Base-by-base conservation (phyloP, 257 asterid species). In the Solanum pimpinellifolium region DNA sequence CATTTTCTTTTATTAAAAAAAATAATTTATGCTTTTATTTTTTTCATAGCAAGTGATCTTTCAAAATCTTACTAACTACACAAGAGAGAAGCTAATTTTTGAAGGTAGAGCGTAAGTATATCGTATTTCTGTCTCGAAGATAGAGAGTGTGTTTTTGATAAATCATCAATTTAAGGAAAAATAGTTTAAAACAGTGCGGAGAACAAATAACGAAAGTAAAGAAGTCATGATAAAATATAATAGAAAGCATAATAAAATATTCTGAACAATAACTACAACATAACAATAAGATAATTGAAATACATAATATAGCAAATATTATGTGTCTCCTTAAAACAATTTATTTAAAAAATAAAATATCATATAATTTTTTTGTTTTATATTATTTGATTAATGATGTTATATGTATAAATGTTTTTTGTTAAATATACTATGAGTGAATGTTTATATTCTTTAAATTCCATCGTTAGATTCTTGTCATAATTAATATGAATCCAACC, bases 61-160 rank as follows among this genome's bases (percentile, higher is more conserved):
- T 84, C 88, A 94, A 90, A 90, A 95, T 96, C 97, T 94, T 94
- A 92, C 98, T 93, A 95, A 94, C 98, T 93, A 91, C 94, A 65
- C 90, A 68, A 83, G 80, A 91, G 87, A 87, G 86, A 89, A 76
- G 15, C 8, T 42, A 42, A 42, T 42, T 15, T 15, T 7, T 33
- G 37, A 65, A 6, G 18, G 7, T 0, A 29, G 0, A 3, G 2
- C 29, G 1, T 14, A 68, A 1, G 23, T 2, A 27, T 0, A 68
- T 13, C 1, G 4, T 29, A 68, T 5, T 23, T 15, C 2, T 13
- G 2, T 13, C 1, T 27, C 14, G 37, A 3, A 13, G 11, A 27
- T 13, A 1, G 2, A 68, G 7, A 65, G 5, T 1, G 1, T 11
- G 16, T 65, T 6, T 25, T 0, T 11, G 1, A 65, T 65, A 65